phyloP scores from a whole-genome alignment of 2,329 filamentous ascomycete species.

The Hymenoscyphus fraxineus region DNA sequence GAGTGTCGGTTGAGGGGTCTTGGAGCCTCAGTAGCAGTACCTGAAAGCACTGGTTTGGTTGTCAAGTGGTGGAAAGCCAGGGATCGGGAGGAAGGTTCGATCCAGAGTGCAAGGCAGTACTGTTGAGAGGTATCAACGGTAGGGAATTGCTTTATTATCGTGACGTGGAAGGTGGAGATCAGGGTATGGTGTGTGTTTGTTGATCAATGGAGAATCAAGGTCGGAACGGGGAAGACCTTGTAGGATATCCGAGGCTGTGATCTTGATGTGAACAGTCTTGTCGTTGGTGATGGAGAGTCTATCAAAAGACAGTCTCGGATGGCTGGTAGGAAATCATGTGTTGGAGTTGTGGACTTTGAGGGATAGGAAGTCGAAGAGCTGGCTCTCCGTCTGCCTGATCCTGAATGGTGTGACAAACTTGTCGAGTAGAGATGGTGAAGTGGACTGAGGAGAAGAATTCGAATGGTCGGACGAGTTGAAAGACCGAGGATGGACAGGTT shows the following conservation, averaged over 20 bases:
- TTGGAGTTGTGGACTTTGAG: slow-evolving; percentile 36
- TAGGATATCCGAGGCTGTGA: slow-evolving; percentile 17
- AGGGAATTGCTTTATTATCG: slow-evolving; percentile 19
- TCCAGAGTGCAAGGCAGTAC: slow-evolving; percentile 17
- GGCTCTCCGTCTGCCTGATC: slow-evolving; percentile 42
- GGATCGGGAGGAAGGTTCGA: slow-evolving; percentile 24
- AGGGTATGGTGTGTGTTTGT: slow-evolving; percentile 9
- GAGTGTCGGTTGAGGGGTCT: slow-evolving; percentile 32
- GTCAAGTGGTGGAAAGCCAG: slow-evolving; percentile 9
- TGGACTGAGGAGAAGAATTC: slow-evolving; percentile 1
- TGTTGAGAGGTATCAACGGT: slow-evolving; percentile 23
- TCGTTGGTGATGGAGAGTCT: slow-evolving; percentile 34
- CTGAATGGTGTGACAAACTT: slow-evolving; percentile 12
- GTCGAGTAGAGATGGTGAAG: slow-evolving; percentile 5
- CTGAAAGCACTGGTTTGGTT: slow-evolving; percentile 23
- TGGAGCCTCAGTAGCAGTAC: slow-evolving; percentile 25
- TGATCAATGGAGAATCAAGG: slow-evolving; percentile 9
- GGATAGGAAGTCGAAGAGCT: slow-evolving; percentile 46
- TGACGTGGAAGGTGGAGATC: slow-evolving; percentile 11
- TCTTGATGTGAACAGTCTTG: slow-evolving; percentile 17
- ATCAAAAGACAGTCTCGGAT: slow-evolving; percentile 38
- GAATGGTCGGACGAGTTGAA: slow-evolving; percentile 7
- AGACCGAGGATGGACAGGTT: slow-evolving; percentile 5
- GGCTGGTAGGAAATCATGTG: slow-evolving; percentile 42
- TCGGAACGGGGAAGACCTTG: slow-evolving; percentile 14